Percentiles rank a stretch among this genome's conserved stretches.
These are phyloP conservation scores for Zygoascus meyerae DNA, from an alignment of 1,139 yeast genomes.

Conservation along the genomic window DNA sequence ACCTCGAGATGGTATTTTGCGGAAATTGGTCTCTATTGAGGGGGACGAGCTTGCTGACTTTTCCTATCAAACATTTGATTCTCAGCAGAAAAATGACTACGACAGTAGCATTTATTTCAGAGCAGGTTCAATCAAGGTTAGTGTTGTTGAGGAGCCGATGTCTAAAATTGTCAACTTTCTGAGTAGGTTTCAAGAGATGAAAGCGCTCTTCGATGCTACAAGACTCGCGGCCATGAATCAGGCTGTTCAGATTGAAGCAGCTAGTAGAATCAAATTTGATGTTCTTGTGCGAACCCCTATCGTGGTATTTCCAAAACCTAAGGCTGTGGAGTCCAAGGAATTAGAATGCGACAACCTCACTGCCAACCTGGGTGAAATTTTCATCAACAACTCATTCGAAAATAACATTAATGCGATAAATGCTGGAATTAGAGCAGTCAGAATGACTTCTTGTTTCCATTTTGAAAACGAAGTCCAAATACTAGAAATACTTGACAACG, in stretches of 20 bases:
- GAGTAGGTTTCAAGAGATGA: slow-evolving; percentile 78
- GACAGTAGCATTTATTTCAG: slow-evolving; percentile 59
- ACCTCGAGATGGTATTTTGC: slow-evolving; percentile 51
- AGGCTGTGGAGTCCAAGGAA: slow-evolving; percentile 18
- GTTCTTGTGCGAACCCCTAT: slow-evolving; percentile 75
- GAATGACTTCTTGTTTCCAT: slow-evolving; percentile 54
- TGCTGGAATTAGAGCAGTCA: slow-evolving; percentile 69
- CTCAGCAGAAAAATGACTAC: slow-evolving; percentile 39
- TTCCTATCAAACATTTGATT: slow-evolving; percentile 74
- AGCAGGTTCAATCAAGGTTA: slow-evolving; percentile 68
- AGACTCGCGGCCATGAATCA: slow-evolving; percentile 76
- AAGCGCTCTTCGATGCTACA: slow-evolving; percentile 77
- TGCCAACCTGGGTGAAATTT: slow-evolving; percentile 78
- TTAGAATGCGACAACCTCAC: slow-evolving; percentile 56
- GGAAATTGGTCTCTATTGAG: slow-evolving; percentile 71
- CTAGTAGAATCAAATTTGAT: slow-evolving; percentile 60
- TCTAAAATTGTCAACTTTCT: slow-evolving; percentile 61
- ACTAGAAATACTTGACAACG: slow-evolving; percentile 60
- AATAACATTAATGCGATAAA: slow-evolving; percentile 41
- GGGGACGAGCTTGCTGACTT: slow-evolving; percentile 81
- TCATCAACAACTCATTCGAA: slow-evolving; percentile 56
- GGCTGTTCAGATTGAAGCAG: slow-evolving; percentile 59
- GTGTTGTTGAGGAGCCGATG: slow-evolving; percentile 77
- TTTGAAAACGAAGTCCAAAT: slow-evolving; percentile 47
- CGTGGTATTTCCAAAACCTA: slow-evolving; percentile 64